Percentiles rank a stretch among this genome's conserved stretches.
Conservation (phyloP, 78 protist genomes). For the Isochrysis galbana region DNA sequence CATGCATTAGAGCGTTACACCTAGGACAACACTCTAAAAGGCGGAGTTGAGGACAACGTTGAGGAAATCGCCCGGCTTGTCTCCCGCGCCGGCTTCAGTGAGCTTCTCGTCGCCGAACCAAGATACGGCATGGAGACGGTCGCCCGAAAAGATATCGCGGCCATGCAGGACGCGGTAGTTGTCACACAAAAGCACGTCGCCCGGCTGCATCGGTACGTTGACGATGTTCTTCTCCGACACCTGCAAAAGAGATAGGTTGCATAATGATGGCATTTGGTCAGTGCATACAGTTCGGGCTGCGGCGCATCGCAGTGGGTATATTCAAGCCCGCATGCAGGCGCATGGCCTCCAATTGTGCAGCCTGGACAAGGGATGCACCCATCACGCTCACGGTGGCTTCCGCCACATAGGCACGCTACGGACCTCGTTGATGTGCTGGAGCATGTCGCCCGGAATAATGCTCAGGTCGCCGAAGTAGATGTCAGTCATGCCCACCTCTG, state of each 20-base stretch:
- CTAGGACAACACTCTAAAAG: no score
- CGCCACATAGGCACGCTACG: no score
- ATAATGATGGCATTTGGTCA: no score
- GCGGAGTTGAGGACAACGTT: neutral
- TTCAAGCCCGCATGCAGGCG: no score
- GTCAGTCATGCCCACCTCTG: slow-evolving; percentile 48
- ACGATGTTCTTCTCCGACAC: neutral
- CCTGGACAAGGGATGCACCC: no score
- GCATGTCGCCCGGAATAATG: neutral
- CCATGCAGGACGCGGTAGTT: slow-evolving; percentile 53
- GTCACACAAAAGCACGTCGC: slow-evolving; percentile 42
- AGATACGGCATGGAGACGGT: slow-evolving; percentile 17
- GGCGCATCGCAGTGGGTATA: no score
- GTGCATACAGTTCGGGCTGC: no score
- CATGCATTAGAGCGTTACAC: no score
- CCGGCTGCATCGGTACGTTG: slow-evolving; percentile 23
- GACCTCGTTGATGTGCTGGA: neutral
- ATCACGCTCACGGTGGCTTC: no score
- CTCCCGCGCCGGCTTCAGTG: neutral
- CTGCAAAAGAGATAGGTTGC: no score
- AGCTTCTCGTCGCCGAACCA: slow-evolving; percentile 31
- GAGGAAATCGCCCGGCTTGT: neutral
- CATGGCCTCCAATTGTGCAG: no score
- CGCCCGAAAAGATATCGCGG: slow-evolving; percentile 25
- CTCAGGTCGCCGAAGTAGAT: slow-evolving; percentile 46